A percentile compares a stretch with the other conserved stretches of the same genome.
Evolutionary conservation across 352 stramenopile genomes (phyloP).

Genomic region (Pythium rhizo-oryzae): DNA sequence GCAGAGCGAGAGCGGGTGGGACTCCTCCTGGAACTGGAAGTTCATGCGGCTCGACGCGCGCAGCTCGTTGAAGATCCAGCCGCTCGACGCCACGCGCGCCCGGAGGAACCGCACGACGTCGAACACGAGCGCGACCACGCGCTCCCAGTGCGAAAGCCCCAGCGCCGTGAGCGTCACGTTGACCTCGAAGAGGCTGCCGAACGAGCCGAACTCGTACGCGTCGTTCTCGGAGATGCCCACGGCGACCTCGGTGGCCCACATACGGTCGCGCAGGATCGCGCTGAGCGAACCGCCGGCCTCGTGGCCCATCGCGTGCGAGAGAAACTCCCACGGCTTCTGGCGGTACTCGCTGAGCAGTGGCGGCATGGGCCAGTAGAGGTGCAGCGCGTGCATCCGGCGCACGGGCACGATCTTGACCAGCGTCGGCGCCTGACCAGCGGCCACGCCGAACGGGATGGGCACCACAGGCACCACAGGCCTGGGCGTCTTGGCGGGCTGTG

Average conservation of each 20-base stretch:
- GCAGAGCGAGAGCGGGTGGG: slow-evolving; percentile 39
- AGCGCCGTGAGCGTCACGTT: slow-evolving; percentile 37
- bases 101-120: slow-evolving; percentile 27
- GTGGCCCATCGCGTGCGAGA: slow-evolving; percentile 46
- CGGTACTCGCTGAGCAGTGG: slow-evolving; percentile 29
- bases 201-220: slow-evolving; percentile 48
- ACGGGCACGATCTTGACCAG: slow-evolving; percentile 41
- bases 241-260: slow-evolving; percentile 40
- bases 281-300: slow-evolving; percentile 40
- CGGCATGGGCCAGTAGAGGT: slow-evolving; percentile 46
- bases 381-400: slow-evolving; percentile 38
- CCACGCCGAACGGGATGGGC: slow-evolving; percentile 29
- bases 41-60: slow-evolving; percentile 31
- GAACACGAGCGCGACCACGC: slow-evolving; percentile 36
- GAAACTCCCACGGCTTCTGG: slow-evolving; percentile 43
- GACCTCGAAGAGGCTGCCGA: slow-evolving; percentile 46
- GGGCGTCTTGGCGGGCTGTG: not conserved
- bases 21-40: slow-evolving; percentile 40
- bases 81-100: not conserved
- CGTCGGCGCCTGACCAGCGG: slow-evolving; percentile 29
- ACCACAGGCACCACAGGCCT: not conserved
- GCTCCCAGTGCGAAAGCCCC: slow-evolving; percentile 37
- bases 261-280: slow-evolving; percentile 29
- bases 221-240: slow-evolving; percentile 42
- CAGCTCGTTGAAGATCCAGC: slow-evolving; percentile 50